Evolutionary conservation across 2,329 filamentous ascomycete genomes (phyloP), one percentile per base, ranked within the genome.

Genomic region (Monosporascus sp.): DNA sequence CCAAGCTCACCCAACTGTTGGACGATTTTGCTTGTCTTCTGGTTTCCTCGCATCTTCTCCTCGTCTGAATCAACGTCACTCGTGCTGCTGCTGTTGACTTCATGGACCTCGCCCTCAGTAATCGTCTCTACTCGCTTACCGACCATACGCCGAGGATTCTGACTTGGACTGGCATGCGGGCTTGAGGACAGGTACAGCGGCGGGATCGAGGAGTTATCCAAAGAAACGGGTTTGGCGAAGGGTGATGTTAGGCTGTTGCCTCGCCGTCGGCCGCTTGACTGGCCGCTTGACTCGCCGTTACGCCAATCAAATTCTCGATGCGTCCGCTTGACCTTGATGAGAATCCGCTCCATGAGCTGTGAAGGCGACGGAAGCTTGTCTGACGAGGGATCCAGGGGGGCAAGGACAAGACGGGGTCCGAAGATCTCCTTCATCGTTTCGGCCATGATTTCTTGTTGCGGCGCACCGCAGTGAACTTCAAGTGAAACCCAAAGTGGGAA

Each of bases 401-500:
- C 83, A 0, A 86, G 82, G 14, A 97, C 77, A 45, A 99, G 81
- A 60, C 85, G 85, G n/a, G 86, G 76, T 27, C 89, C 89, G 68
- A 97, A 96, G 9, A 88, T 83, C 31, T 88, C 85, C 65, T 86
- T 87, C 82, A 97, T 96, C 58, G 90, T 94, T 56, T 88, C 84
- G 22, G 91, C 88, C 94, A 99, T 97, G 45, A 83, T 81, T 20
- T 83, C 77, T 70, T 99, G 94, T 67, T 97, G 94, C 14, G 85
- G 77, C 2, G 85, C 75, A 61, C 83, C 89, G 79, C 94, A 97
- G 68, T 97, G 94, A 4, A 97, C 92, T 70, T 99, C 94, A 15
- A 99, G 86, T 1, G 94, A 97, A 57, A 99, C 86, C 75, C 94
- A 96, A 17, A 99, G 78, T 1, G 94, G 94, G 62, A 92, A 97